phyloP scores from a whole-genome alignment of 192 early-diverging fungal genomes.

The Coemansia sp. region DNA sequence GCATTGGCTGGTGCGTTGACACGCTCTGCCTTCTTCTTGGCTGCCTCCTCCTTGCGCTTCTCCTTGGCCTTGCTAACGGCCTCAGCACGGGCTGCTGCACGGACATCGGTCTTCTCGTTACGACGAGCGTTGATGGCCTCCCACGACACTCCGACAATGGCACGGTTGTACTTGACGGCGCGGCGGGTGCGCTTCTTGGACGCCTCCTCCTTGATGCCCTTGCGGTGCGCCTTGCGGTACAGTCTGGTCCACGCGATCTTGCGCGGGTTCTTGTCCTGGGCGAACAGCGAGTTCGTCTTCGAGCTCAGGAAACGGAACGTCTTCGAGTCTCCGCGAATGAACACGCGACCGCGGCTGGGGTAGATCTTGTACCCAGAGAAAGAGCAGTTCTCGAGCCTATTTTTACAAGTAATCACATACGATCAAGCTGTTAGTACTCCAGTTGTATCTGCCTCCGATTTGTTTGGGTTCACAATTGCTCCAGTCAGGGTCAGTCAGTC shows the following conservation, averaged over 20 bases:
- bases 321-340: slow-evolving; percentile 81
- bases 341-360: slow-evolving; percentile 96
- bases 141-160: slow-evolving; percentile 91
- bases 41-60: slow-evolving; percentile 82
- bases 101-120: slow-evolving; percentile 93
- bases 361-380: slow-evolving; percentile 99
- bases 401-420: background rate
- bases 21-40: slow-evolving; percentile 87
- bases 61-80: slow-evolving; percentile 90
- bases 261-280: slow-evolving; percentile 96
- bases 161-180: slow-evolving; percentile 94
- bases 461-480: too few species aligned
- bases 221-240: slow-evolving; percentile 98
- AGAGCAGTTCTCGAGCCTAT: slow-evolving; percentile 88
- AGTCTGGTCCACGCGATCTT: slow-evolving; percentile 97
- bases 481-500: too few species aligned
- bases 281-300: slow-evolving; percentile 96
- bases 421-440: too few species aligned
- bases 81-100: slow-evolving; percentile 84
- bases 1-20: slow-evolving; percentile 59
- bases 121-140: slow-evolving; percentile 98
- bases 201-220: slow-evolving; percentile 95
- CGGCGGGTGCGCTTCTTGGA: slow-evolving; percentile 95
- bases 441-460: too few species aligned
- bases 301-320: slow-evolving; percentile 96